Evolutionary conservation across 129 eudicot genomes (phyloP).

Genomic region (Arctium minus): DNA sequence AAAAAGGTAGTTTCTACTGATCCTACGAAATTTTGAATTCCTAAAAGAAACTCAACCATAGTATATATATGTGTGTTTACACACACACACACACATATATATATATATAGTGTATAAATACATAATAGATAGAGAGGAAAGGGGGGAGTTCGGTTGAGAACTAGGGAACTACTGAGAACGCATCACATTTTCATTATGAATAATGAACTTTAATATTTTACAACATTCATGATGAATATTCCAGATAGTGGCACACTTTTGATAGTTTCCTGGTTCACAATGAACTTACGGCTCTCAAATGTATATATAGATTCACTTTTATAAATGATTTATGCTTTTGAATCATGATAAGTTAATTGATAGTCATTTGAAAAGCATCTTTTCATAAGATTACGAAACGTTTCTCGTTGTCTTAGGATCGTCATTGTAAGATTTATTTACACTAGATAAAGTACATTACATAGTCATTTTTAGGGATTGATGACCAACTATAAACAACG

Average conservation of each 20-base stretch:
- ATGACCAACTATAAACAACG: neutral
- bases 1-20: neutral
- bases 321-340: neutral
- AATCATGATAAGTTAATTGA: neutral
- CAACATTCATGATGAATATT: neutral
- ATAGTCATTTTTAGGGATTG: constrained; percentile 28
- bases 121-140: too few relatives aligned
- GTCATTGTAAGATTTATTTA: neutral
- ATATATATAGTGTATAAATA: too few relatives aligned
- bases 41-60: too few relatives aligned
- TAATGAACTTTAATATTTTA: too few relatives aligned
- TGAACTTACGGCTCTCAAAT: neutral
- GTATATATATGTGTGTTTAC: too few relatives aligned
- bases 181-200: neutral
- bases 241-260: too few relatives aligned
- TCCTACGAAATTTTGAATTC: too few relatives aligned
- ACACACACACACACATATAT: too few relatives aligned
- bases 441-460: neutral
- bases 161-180: neutral
- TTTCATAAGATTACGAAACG: neutral
- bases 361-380: neutral
- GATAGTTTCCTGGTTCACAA: neutral
- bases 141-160: too few relatives aligned
- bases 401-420: neutral
- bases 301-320: too few relatives aligned